Conservation (phyloP, 345 rosid species). For the Ceriops tagal region DNA sequence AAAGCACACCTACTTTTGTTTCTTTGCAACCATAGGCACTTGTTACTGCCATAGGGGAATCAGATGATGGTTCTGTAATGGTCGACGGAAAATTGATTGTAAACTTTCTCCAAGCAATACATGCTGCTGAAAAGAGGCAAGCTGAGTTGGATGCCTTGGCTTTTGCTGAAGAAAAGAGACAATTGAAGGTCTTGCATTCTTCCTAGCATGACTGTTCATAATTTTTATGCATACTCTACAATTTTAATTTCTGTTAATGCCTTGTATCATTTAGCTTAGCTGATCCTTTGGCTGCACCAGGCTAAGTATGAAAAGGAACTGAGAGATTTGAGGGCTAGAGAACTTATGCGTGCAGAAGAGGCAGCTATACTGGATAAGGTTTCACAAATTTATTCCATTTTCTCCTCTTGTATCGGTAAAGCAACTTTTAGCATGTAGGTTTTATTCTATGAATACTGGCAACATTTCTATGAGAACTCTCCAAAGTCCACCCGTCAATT, state of each 20-base stretch:
- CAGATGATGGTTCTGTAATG: slow-evolving; percentile 46
- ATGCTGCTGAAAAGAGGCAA: slow-evolving; percentile 84
- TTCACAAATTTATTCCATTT: slow-evolving; percentile 15
- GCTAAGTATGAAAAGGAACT: slow-evolving; percentile 85
- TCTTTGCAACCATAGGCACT: slow-evolving; percentile 44
- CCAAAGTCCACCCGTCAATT: slow-evolving; percentile 11
- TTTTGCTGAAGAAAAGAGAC: slow-evolving; percentile 66
- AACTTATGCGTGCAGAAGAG: slow-evolving; percentile 92
- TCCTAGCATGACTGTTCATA: slow-evolving; percentile 11
- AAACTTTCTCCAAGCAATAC: slow-evolving; percentile 84
- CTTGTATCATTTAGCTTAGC: neutral
- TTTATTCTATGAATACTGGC: neutral
- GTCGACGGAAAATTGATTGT: slow-evolving; percentile 75
- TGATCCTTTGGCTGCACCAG: slow-evolving; percentile 32
- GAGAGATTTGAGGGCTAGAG: slow-evolving; percentile 86
- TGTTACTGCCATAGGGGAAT: slow-evolving; percentile 47
- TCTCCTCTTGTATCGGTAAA: neutral
- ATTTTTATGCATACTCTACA: slow-evolving; percentile 9
- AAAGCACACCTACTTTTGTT: neutral
- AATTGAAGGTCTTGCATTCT: slow-evolving; percentile 52
- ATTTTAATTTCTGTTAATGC: neutral
- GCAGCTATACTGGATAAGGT: slow-evolving; percentile 98
- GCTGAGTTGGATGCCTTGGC: slow-evolving; percentile 77
- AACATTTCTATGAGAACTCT: slow-evolving; percentile 5
- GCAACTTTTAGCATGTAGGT: neutral